phyloP scores from a whole-genome alignment of 768 basidiomycete genomes.

The Tremella fuciformis region DNA sequence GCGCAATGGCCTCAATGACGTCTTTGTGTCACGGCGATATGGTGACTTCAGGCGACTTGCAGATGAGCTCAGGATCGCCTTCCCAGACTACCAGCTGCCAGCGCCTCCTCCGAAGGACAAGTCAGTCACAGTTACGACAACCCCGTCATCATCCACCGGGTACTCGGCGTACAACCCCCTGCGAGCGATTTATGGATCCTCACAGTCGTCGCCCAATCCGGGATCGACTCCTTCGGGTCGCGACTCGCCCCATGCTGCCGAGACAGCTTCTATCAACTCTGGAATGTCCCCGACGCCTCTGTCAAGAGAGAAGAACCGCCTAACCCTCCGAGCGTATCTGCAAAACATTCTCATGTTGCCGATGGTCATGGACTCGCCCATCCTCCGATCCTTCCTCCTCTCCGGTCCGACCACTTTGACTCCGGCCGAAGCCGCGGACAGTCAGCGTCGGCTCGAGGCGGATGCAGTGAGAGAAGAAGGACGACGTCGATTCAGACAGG shows the following conservation, averaged over 20 bases:
- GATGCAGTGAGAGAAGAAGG: slow-evolving; percentile 86
- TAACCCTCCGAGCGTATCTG: slow-evolving; percentile 92
- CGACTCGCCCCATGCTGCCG: neutral
- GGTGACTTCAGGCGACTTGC: slow-evolving; percentile 90
- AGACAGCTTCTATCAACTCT: slow-evolving; percentile 1
- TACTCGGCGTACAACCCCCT: slow-evolving; percentile 49
- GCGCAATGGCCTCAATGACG: slow-evolving; percentile 66
- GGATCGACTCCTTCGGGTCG: slow-evolving; percentile 14
- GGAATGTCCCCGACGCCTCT: slow-evolving; percentile 55
- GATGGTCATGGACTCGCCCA: slow-evolving; percentile 75
- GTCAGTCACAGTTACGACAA: slow-evolving; percentile 55
- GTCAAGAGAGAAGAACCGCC: slow-evolving; percentile 86
- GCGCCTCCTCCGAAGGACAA: slow-evolving; percentile 83
- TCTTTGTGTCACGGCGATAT: slow-evolving; percentile 86
- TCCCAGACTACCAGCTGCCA: slow-evolving; percentile 76
- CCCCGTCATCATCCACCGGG: slow-evolving; percentile 16
- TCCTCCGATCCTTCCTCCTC: slow-evolving; percentile 79
- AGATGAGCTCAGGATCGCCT: slow-evolving; percentile 81
- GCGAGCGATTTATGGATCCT: slow-evolving; percentile 42
- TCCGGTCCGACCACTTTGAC: slow-evolving; percentile 69
- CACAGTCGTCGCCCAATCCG: slow-evolving; percentile 6
- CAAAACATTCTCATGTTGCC: slow-evolving; percentile 70
- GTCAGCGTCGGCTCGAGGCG: slow-evolving; percentile 75
- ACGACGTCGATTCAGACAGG: slow-evolving; percentile 73
- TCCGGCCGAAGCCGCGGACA: slow-evolving; percentile 73